A percentile compares a stretch with the other conserved stretches of the same genome.
Evolutionary conservation across 192 early-diverging fungal species (phyloP).

Genomic region (Dispira simplex): DNA sequence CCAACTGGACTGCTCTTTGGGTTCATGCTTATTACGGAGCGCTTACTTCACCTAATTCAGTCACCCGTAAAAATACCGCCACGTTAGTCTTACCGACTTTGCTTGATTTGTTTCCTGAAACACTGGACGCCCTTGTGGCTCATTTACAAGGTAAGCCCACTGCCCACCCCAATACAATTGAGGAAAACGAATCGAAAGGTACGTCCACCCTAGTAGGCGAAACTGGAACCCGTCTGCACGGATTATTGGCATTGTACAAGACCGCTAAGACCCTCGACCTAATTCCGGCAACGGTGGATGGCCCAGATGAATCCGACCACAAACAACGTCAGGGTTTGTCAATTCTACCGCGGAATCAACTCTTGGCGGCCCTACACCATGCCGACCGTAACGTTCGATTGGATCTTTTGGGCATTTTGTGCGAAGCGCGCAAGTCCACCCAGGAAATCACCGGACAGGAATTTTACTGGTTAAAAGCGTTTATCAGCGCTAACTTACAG

Average conservation of each 20-base stretch:
- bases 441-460: conserved; percentile 43
- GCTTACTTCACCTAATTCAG: neutral
- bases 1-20: neutral
- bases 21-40: neutral
- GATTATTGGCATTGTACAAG: no score
- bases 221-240: no score
- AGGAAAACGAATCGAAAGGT: no score
- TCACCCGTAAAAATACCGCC: neutral
- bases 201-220: no score
- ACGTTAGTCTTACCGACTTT: neutral
- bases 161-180: no score
- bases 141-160: no score
- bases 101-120: conserved; percentile 2
- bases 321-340: no score
- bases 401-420: conserved; percentile 66
- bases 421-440: conserved; percentile 56
- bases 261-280: no score
- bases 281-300: no score
- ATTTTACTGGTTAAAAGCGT: conserved; percentile 42
- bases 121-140: neutral
- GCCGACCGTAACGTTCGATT: conserved; percentile 53
- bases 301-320: no score
- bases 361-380: conserved; percentile 52
- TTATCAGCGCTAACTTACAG: conserved; percentile 52
- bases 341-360: conserved; percentile 10